Conservation (phyloP, 257 asterid species). For the Solanum medicagineum region DNA sequence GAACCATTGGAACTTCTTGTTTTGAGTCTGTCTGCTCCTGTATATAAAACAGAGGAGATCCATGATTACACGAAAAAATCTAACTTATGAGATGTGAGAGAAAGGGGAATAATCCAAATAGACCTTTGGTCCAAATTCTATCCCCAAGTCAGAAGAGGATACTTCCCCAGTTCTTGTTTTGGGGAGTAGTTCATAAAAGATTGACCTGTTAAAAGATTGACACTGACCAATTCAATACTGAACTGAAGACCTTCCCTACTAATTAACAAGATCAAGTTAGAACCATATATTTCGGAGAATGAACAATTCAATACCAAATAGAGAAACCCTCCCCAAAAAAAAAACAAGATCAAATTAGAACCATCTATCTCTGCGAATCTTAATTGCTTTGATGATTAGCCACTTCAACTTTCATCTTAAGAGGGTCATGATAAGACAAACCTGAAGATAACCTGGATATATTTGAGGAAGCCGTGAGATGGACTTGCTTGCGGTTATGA, state of each 20-base stretch:
- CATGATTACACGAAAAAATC: background rate
- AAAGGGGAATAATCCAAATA: background rate
- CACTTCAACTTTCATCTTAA: too few species aligned
- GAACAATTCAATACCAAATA: background rate
- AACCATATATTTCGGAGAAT: background rate
- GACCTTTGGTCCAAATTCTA: background rate
- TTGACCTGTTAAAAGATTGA: background rate
- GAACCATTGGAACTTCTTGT: slow-evolving; percentile 42
- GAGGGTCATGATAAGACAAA: background rate
- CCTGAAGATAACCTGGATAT: slow-evolving; percentile 84
- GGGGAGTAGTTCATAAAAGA: background rate
- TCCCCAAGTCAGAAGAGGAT: background rate
- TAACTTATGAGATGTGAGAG: background rate
- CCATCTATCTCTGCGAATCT: background rate
- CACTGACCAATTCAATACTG: background rate
- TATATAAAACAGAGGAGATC: background rate
- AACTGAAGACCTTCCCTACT: background rate
- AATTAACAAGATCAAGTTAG: slow-evolving; percentile 9
- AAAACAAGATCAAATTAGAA: slow-evolving; percentile 12
- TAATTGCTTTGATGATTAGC: too few species aligned
- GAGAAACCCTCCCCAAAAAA: background rate
- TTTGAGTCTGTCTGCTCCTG: slow-evolving; percentile 77
- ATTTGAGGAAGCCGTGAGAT: slow-evolving; percentile 44
- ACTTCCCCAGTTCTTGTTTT: background rate
- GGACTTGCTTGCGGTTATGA: slow-evolving; percentile 36